Percentiles rank a stretch among this genome's conserved stretches.
Evolutionary conservation across 768 basidiomycete genomes (phyloP).

Genomic region (Pleurotus pulmonarius): DNA sequence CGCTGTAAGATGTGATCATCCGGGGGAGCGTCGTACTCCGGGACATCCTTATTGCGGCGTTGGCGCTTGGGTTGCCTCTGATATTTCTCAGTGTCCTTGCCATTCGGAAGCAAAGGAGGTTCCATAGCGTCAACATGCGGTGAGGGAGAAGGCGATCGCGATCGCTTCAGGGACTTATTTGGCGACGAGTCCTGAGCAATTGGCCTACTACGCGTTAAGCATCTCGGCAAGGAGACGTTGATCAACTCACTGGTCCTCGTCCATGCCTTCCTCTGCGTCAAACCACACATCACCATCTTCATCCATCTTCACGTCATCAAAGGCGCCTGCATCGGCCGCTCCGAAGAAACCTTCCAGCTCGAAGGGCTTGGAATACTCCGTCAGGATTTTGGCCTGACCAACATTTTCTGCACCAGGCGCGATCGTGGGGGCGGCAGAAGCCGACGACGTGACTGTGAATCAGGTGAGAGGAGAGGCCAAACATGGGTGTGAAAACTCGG

Average conservation of each 20-base stretch:
- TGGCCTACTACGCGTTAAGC: no score
- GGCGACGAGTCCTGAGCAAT: not conserved
- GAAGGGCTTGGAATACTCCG: slow-evolving; percentile 72
- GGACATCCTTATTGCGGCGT: slow-evolving; percentile 51
- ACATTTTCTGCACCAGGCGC: slow-evolving; percentile 77
- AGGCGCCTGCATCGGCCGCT: slow-evolving; percentile 78
- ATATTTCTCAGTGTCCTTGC: slow-evolving; percentile 13
- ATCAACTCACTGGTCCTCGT: slow-evolving; percentile 20
- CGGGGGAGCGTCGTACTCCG: slow-evolving; percentile 47
- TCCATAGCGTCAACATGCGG: slow-evolving; percentile 12
- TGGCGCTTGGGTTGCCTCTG: slow-evolving; percentile 56
- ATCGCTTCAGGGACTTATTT: slow-evolving; percentile 33
- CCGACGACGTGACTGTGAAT: slow-evolving; percentile 21
- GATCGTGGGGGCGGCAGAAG: slow-evolving; percentile 28
- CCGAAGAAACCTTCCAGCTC: slow-evolving; percentile 77
- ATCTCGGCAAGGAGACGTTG: no score
- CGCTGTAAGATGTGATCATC: slow-evolving; percentile 39
- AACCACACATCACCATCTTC: slow-evolving; percentile 19
- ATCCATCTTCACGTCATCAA: slow-evolving; percentile 33
- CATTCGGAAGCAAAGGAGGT: slow-evolving; percentile 13
- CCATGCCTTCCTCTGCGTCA: slow-evolving; percentile 17
- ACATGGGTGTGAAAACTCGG: slow-evolving; percentile 12
- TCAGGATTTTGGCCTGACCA: slow-evolving; percentile 77
- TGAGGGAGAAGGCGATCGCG: slow-evolving; percentile 28
- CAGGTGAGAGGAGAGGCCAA: no score